Evolutionary conservation across 768 basidiomycete species (phyloP), one percentile per base, ranked within the genome.

Genomic region (Multifurca ochricompacta): DNA sequence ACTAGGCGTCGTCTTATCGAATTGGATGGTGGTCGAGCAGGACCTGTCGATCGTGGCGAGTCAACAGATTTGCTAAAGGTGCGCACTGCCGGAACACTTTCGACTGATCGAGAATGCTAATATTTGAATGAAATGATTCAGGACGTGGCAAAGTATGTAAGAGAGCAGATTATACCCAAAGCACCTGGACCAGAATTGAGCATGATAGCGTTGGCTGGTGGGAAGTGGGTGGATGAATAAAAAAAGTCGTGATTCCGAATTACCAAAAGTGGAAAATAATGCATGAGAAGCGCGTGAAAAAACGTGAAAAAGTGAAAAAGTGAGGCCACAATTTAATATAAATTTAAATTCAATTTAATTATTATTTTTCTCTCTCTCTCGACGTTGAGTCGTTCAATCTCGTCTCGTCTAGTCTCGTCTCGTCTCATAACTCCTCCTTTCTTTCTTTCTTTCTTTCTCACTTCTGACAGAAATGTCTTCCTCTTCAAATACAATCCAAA

Each of bases 31-130:
- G 70, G 81, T 39, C 71, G 93, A 40, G 69, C 66, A 8, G 88
- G 88, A 3, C 91, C 93, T 1, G 73, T 96, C 60, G 92, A 96
- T 65, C 77, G 83, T 60, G 89, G 89, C 0, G 71, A 73, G 53
- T 81, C 79, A 59, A 68, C 56, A 1, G 73, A 86, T 64, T 69
- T 91, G 40, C 66, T 91, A 47, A 65, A 72, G 65, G 87, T 79
- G 62, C 13, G 57, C 23, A n/a, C 41, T 30, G 58, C 11, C 28
- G 23, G 4, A 7, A 5, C 3, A 3, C 16, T n/a, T 28, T 51
- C n/a, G 13, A 18, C 42, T 7, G 30, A 51, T 30, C 2, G 16
- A 41, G 16, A 3, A 7, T 21, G 31, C 18, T 27, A 10, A 31
- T 11, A 27, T 2, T 1, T 21, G 27, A 14, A 31, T 43, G 28